These are phyloP conservation scores for Cylindrodendrum hubeiense DNA, from an alignment of 2,329 filamentous ascomycete species.

Conservation along the genomic window DNA sequence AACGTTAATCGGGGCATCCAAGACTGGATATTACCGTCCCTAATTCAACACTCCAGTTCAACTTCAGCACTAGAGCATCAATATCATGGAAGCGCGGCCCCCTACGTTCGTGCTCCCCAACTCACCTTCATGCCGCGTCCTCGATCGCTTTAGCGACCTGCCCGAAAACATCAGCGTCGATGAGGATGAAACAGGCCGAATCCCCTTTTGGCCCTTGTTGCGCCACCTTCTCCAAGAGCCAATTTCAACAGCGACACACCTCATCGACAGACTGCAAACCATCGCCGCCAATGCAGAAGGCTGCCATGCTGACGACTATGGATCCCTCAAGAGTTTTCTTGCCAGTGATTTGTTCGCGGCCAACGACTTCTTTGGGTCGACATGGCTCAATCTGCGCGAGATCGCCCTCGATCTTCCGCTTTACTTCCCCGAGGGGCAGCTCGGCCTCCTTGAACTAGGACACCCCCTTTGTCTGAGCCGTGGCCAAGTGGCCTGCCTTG, in stretches of 20 bases:
- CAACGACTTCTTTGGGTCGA: constrained; percentile 18
- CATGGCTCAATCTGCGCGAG: constrained; percentile 42
- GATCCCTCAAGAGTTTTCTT: constrained; percentile 27
- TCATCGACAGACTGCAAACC: constrained; percentile 46
- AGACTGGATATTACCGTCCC: too few species aligned
- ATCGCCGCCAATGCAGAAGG: constrained; percentile 39
- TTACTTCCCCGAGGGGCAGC: constrained; percentile 34
- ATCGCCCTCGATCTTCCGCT: constrained; percentile 35
- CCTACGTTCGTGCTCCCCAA: constrained; percentile 36
- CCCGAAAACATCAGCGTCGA: constrained; percentile 29
- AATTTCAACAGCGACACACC: constrained; percentile 16
- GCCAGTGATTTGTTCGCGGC: neutral
- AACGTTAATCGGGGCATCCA: neutral
- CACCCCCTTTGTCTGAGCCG: constrained; percentile 36
- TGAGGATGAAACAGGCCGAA: constrained; percentile 39
- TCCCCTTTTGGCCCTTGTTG: constrained; percentile 45
- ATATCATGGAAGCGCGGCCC: constrained; percentile 26
- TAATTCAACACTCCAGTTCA: neutral
- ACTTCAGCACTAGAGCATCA: neutral
- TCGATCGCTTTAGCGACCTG: constrained; percentile 49
- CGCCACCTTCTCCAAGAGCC: constrained; percentile 33
- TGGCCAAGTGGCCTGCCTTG: constrained; percentile 45
- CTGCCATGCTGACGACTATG: constrained; percentile 37
- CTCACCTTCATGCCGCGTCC: constrained; percentile 32
- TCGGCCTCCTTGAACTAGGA: constrained; percentile 33